These are phyloP conservation scores for Globisporangium carolinianum DNA, from an alignment of 352 stramenopile genomes.

Conservation along the genomic window DNA sequence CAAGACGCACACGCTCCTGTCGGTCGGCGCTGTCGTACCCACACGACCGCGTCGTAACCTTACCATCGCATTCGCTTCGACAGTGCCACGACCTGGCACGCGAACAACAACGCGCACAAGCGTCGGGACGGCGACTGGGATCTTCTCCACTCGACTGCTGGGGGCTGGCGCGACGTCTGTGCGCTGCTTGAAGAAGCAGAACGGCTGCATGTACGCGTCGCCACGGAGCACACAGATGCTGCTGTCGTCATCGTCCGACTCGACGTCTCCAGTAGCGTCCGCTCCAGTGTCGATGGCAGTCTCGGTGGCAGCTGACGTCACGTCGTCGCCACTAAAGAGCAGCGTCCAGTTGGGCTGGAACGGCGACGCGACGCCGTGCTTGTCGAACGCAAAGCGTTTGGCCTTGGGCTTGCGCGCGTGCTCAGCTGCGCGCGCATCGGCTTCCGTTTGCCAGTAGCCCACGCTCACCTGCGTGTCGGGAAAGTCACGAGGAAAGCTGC, in stretches of 20 bases:
- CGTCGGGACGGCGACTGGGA: conserved; percentile 59
- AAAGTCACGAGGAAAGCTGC: conserved; percentile 74
- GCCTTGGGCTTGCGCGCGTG: conserved; percentile 53
- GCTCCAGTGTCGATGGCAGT: not conserved
- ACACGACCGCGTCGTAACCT: not conserved
- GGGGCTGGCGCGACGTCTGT: not conserved
- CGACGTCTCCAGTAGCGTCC: conserved; percentile 3
- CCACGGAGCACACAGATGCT: conserved; percentile 49
- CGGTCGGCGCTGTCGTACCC: too few relatives aligned
- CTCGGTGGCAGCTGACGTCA: not conserved
- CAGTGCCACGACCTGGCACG: conserved; percentile 45
- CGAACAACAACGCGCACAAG: conserved; percentile 54
- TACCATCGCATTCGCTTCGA: conserved; percentile 66
- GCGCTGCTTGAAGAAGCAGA: conserved; percentile 37
- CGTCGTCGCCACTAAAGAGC: conserved; percentile 24
- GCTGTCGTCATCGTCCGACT: conserved; percentile 7
- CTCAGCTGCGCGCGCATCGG: conserved; percentile 13
- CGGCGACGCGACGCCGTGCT: conserved; percentile 44
- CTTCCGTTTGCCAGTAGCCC: conserved; percentile 43
- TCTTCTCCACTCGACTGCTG: conserved; percentile 8
- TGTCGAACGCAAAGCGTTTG: conserved; percentile 60
- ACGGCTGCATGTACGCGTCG: conserved; percentile 61
- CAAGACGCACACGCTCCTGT: not conserved
- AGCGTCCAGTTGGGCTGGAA: conserved; percentile 56
- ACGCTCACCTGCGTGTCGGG: conserved; percentile 55